Base-by-base conservation (phyloP, 768 basidiomycete species). In the Coprinopsis marcescibilis region DNA sequence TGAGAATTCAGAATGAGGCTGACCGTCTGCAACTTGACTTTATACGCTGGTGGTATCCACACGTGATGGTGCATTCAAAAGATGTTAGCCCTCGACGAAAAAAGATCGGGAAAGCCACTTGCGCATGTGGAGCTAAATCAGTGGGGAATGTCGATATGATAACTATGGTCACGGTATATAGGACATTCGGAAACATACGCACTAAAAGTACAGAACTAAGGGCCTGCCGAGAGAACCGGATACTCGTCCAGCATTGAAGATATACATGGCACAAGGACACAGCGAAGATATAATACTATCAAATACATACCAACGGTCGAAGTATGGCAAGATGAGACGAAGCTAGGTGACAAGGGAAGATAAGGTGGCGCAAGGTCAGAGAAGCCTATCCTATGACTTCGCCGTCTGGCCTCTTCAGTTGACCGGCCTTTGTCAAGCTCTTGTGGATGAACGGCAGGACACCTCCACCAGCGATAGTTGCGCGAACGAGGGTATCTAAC, bases 391-490 rank as follows among this genome's bases (percentile, higher is more conserved):
- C n/a, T n/a, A 32, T 8, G 8, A 32, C 10, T 8, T 10, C 7
- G 19, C 10, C 17, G 68, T 46, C 72, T 76, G n/a, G 29, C 29
- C 29, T 32, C 65, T 81, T 81, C 45, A 60, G 65, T 3, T 59
- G 47, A 32, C 53, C 52, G 6, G 65, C 63, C 64, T 80, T 80
- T 40, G 85, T 89, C 49, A 91, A 72, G 52, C 75, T 80, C 76
- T 89, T 89, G 75, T 91, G 89, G 54, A 91, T 90, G 70, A 90
- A 91, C 15, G 89, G 89, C 50, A 90, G 60, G 2, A 90, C 89
- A 63, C 89, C 88, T 60, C 88, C 88, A 33, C 89, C 88, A 11
- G 93, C 90, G 57, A 96, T 95, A 3, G 94, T 96, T 3, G 93
- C 94, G 45, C 84, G 81, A 23, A 98, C 92, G 49, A 98, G 81